Evolutionary conservation across 257 asterid species (phyloP), one percentile per base, ranked within the genome.

Genomic region (Nicotiana undulata): DNA sequence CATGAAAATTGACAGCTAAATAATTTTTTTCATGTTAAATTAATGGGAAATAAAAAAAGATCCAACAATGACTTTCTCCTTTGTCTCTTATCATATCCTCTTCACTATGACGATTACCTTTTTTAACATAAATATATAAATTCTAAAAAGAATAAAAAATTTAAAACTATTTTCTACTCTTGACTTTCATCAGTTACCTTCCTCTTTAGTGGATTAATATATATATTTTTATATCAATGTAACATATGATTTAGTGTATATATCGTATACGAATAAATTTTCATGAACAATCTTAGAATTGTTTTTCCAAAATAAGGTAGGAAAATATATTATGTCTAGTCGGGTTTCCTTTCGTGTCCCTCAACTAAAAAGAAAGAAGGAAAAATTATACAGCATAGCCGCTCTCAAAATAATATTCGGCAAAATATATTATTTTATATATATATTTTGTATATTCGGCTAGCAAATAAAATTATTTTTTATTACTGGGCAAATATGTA

Each of bases 1-100:
- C 79, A 74, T 49, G 61, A 74, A 74, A 49, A 74, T 74, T 24
- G 61, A 74, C 78, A 46, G 24, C 24, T 74, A 74, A 24, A 24
- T 13, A 8, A 5, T 22, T 44, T 44, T 44, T 60, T 24, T 1
- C 58, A 60, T 60, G 5, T 7, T 22, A 60, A 60, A 22, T 4
- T 70, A 70, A 22, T n/a, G 32, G 32, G 32, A 0, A 3, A 2
- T 17, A 67, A 37, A 67, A 37, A 53, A 67, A 37, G n/a, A 65
- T 67, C 76, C 55, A 67, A 67, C 55, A 67, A 37, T 67, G 10
- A 67, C 31, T 67, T 29, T 29, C 32, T 29, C 76, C n/a, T 67
- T 10, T 37, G 76, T 37, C 76, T 66, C 16, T n/a, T 67, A 9
- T n/a, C 20, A n/a, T 67, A 37, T 67, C 18, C 4, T 34, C 31